Evolutionary conservation across 257 asterid species (phyloP).

Genomic region (Ilex aquifolium): DNA sequence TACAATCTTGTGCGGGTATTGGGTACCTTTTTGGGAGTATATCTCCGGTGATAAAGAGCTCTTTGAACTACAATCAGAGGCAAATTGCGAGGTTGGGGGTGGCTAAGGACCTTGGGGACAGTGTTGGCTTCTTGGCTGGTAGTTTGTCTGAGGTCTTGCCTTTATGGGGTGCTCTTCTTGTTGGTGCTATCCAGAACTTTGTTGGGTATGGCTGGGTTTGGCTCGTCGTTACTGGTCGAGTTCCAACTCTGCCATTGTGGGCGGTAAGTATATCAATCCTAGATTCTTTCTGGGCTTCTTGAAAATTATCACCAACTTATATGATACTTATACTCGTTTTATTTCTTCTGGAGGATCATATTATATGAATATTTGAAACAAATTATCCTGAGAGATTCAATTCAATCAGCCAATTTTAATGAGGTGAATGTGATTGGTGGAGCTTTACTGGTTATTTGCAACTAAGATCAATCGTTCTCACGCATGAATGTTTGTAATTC

Average conservation of each 20-base stretch:
- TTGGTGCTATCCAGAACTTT: background rate
- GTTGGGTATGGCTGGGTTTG: conserved; percentile 3
- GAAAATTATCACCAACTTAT: too few relatives aligned
- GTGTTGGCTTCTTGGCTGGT: conserved; percentile 5
- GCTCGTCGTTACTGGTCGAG: conserved; percentile 1
- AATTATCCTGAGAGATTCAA: too few relatives aligned
- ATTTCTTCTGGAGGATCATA: too few relatives aligned
- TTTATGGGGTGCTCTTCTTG: background rate
- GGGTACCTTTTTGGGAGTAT: background rate
- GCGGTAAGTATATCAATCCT: background rate
- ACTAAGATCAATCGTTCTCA: too few relatives aligned
- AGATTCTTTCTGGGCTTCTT: too few relatives aligned
- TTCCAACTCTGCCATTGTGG: conserved; percentile 1
- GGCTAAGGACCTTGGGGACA: conserved; percentile 3
- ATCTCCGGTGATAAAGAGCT: background rate
- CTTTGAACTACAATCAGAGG: conserved; percentile 5
- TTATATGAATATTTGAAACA: too few relatives aligned
- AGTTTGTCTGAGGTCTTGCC: conserved; percentile 1
- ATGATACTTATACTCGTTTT: too few relatives aligned
- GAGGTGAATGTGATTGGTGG: too few relatives aligned
- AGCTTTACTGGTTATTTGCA: too few relatives aligned
- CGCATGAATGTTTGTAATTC: too few relatives aligned
- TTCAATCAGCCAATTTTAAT: too few relatives aligned
- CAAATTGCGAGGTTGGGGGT: conserved; percentile 2
- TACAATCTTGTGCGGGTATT: conserved; percentile 4